Percentiles rank a stretch among this genome's conserved stretches.
phyloP scores from a whole-genome alignment of 192 early-diverging fungal genomes.

The Cetraspora pellucida region DNA sequence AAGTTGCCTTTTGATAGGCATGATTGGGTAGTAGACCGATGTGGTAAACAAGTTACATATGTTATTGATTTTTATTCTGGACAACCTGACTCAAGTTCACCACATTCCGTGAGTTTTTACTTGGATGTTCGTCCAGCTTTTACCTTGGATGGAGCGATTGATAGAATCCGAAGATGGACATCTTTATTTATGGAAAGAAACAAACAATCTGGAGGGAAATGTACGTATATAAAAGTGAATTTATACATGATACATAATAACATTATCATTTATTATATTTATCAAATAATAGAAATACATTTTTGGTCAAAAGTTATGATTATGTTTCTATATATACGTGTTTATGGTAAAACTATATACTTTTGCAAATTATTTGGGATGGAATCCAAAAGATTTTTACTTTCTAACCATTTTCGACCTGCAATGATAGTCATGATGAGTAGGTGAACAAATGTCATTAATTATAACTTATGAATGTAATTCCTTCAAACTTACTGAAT shows the following conservation, averaged over 20 bases:
- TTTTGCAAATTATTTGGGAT: slow-evolving; percentile 87
- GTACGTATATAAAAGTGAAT: neutral
- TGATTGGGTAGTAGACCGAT: slow-evolving; percentile 93
- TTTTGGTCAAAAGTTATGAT: no score
- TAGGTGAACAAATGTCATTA: neutral
- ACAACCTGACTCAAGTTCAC: slow-evolving; percentile 49
- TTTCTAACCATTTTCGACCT: slow-evolving; percentile 82
- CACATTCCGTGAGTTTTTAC: slow-evolving; percentile 65
- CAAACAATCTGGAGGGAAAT: neutral
- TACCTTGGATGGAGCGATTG: slow-evolving; percentile 53
- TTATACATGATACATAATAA: no score
- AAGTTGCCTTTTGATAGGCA: slow-evolving; percentile 89
- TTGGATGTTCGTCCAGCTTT: slow-evolving; percentile 89
- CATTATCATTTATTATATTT: no score
- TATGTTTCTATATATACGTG: no score
- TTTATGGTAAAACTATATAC: slow-evolving; percentile 73
- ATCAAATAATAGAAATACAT: no score
- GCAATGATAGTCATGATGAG: neutral
- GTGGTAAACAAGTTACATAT: slow-evolving; percentile 82
- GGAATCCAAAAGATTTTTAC: slow-evolving; percentile 73
- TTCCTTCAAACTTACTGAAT: slow-evolving; percentile 62
- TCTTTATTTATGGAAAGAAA: neutral
- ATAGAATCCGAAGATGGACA: slow-evolving; percentile 23
- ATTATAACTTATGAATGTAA: neutral
- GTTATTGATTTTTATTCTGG: slow-evolving; percentile 93